Conservation (phyloP, 169 alveolate species). For the Plasmodium berghei region DNA sequence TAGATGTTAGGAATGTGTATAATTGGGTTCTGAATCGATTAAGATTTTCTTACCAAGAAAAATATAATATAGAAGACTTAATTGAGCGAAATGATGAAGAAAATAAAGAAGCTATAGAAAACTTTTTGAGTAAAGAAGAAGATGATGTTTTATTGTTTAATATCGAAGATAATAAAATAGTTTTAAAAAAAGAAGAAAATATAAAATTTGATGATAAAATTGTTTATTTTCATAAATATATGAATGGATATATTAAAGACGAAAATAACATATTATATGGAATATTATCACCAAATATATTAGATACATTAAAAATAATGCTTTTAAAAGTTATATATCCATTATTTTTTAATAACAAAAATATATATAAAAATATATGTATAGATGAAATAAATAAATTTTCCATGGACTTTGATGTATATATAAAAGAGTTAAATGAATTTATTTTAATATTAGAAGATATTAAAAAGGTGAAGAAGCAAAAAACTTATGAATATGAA, state of each 20-base stretch:
- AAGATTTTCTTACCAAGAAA: constrained; percentile 59
- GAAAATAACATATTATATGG: constrained; percentile 68
- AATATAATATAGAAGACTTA: constrained; percentile 44
- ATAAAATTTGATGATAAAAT: constrained; percentile 75
- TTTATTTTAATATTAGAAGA: constrained; percentile 72
- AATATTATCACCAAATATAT: constrained; percentile 63
- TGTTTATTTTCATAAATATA: constrained; percentile 56
- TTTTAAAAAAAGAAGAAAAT: constrained; percentile 63
- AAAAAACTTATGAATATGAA: constrained; percentile 35
- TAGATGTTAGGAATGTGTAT: constrained; percentile 22
- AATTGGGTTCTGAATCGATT: constrained; percentile 63
- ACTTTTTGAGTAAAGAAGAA: constrained; percentile 33
- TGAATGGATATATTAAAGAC: constrained; percentile 27
- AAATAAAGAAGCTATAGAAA: constrained; percentile 30
- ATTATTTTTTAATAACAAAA: constrained; percentile 50
- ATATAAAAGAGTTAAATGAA: constrained; percentile 69
- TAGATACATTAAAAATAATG: constrained; percentile 72
- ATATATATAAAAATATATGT: constrained; percentile 31
- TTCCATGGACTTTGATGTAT: constrained; percentile 71
- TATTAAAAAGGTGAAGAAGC: constrained; percentile 57
- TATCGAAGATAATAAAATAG: constrained; percentile 48
- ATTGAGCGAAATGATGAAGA: constrained; percentile 51
- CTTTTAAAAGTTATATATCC: constrained; percentile 60
- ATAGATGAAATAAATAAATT: constrained; percentile 64
- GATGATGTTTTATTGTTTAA: constrained; percentile 56